Base-by-base conservation (phyloP, 306 rosid species). In the Canavalia gladiata region DNA sequence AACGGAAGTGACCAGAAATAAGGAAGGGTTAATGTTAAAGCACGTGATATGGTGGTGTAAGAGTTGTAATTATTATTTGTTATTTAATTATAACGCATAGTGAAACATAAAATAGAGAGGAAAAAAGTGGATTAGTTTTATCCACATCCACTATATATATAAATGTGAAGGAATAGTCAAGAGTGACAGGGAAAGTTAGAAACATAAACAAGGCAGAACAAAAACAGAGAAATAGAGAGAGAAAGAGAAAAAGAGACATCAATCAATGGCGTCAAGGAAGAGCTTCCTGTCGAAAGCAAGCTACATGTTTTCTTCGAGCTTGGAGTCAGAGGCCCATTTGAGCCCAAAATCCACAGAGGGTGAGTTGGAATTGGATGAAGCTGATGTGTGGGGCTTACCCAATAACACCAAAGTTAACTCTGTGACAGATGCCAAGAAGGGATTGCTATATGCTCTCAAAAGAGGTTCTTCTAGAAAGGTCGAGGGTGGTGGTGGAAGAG, bases 211-310 rank as follows among this genome's bases (percentile, higher is more conserved):
- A 50, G 55, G 25, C 25, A 66, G 28, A 79, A 46, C 34, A 62
- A 25, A 57, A 39, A 41, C 6, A 50, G 29, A 83, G 25, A 18
- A 18, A 18, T 18, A 18, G 25, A 18, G 13, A 42, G 54, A 63
- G 31, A 59, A 60, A 72, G 42, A 77, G 33, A 63, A 45, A 68
- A 55, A 68, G 8, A n/a, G 51, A 35, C 29, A 3, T 73, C 29
- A 43, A 52, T 89, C 86, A 81, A 92, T 95, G 99, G 97, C 97
- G 8, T 88, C 97, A 6, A 77, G 87, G 88, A 92, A 86, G 69
- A 51, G 57, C 68, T 88, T 86, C 71, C 72, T 78, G 13, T 70
- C 90, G 29, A 88, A 88, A 49, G 70, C 86, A n/a, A 83, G 67
- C 30, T 80, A 68, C 89, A 87, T 88, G 18, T 91, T 84, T 67